These are phyloP conservation scores for Diplodia corticola DNA, from an alignment of 2,329 filamentous ascomycete species.

Conservation along the genomic window DNA sequence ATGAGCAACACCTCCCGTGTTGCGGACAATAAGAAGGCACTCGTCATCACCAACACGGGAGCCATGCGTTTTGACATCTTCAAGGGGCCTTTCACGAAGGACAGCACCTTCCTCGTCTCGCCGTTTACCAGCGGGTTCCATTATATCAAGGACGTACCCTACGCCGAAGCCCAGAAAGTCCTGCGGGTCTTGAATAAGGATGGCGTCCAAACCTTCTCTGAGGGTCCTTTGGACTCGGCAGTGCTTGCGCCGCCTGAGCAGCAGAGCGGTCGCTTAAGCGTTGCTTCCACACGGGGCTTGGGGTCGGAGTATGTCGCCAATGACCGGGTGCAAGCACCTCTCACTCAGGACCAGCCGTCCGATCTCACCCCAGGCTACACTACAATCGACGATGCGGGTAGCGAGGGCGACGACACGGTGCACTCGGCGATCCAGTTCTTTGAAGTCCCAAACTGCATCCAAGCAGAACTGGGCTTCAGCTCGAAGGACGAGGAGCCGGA, in stretches of 20 bases:
- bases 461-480: constrained; percentile 66
- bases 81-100: constrained; percentile 84
- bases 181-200: constrained; percentile 60
- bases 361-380: constrained; percentile 77
- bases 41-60: constrained; percentile 85
- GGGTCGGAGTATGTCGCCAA: constrained; percentile 8
- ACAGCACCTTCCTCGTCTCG: constrained; percentile 81
- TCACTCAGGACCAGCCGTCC: constrained; percentile 36
- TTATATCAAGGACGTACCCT: constrained; percentile 79
- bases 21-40: constrained; percentile 57
- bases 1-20: constrained; percentile 47
- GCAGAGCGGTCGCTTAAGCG: constrained; percentile 14
- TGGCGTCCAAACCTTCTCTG: constrained; percentile 41
- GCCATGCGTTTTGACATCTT: constrained; percentile 95
- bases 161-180: constrained; percentile 69
- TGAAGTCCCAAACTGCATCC: constrained; percentile 78
- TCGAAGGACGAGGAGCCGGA: constrained; percentile 51
- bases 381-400: constrained; percentile 79
- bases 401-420: constrained; percentile 86
- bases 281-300: not conserved
- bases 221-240: constrained; percentile 31
- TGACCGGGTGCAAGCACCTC: constrained; percentile 32
- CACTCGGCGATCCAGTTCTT: constrained; percentile 76
- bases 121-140: constrained; percentile 81
- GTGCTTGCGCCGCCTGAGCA: constrained; percentile 51